phyloP scores from a whole-genome alignment of 441 rosid genomes.

The Croton setiger region DNA sequence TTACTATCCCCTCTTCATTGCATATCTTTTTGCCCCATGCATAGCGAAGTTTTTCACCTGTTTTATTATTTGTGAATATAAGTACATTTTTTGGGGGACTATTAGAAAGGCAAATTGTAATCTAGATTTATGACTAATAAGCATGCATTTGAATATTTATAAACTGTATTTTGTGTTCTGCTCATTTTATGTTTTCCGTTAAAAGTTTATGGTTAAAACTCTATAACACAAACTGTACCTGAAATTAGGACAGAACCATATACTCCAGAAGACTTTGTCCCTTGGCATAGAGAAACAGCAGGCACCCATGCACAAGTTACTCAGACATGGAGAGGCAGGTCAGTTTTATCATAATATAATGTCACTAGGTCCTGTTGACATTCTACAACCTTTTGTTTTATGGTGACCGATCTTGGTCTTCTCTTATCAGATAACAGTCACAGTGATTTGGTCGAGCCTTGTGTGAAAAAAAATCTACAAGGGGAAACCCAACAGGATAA shows the following conservation, averaged over 20 bases:
- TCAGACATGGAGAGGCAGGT: constrained; percentile 34
- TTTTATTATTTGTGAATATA: constrained; percentile 9
- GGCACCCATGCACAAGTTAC: constrained; percentile 21
- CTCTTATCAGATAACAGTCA: constrained; percentile 35
- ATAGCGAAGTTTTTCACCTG: background rate
- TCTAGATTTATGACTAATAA: background rate
- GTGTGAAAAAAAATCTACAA: constrained; percentile 28
- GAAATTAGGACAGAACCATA: constrained; percentile 45
- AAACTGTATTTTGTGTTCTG: constrained; percentile 4
- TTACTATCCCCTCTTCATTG: background rate
- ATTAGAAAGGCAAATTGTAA: constrained; percentile 11
- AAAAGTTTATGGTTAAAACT: constrained; percentile 8
- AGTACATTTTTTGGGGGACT: background rate
- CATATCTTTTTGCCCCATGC: background rate
- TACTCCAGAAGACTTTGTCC: constrained; percentile 33
- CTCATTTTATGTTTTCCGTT: constrained; percentile 8
- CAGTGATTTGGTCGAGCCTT: constrained; percentile 24
- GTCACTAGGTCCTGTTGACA: constrained; percentile 8
- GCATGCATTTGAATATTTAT: background rate
- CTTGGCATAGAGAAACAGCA: constrained; percentile 25
- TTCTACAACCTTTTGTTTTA: constrained; percentile 11
- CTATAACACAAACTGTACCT: constrained; percentile 16
- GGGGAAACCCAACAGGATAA: constrained; percentile 29
- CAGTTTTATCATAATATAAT: constrained; percentile 1
- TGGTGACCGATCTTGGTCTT: constrained; percentile 19